These are phyloP conservation scores for Poteriospumella lacustris DNA, from an alignment of 108 stramenopile genomes.

Conservation along the genomic window DNA sequence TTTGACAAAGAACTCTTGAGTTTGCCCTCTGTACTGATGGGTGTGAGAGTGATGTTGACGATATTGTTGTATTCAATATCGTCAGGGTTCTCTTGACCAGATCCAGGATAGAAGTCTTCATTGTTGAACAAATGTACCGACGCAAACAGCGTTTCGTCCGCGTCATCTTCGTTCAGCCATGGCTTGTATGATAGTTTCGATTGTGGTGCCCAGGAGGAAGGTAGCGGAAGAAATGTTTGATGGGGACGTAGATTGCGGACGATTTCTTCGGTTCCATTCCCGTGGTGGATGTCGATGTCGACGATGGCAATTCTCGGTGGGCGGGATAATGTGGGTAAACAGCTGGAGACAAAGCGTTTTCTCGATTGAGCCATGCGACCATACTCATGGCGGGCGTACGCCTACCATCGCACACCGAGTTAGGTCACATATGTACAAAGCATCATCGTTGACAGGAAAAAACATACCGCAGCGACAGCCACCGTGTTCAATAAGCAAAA, in stretches of 20 bases:
- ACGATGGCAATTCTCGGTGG: conserved; percentile 51
- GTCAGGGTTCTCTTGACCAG: background rate
- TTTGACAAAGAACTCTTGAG: background rate
- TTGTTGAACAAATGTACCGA: conserved; percentile 37
- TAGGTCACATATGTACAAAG: no score
- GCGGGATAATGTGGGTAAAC: background rate
- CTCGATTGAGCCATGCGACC: background rate
- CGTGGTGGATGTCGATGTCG: conserved; percentile 64
- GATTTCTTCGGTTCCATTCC: conserved; percentile 60
- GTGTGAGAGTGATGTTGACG: conserved; percentile 4
- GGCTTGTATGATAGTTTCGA: conserved; percentile 27
- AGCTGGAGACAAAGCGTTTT: background rate
- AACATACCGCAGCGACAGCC: conserved; percentile 75
- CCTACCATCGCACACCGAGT: conserved; percentile 16
- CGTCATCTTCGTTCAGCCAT: conserved; percentile 47
- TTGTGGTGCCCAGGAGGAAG: conserved; percentile 33
- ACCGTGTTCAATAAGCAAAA: conserved; percentile 98
- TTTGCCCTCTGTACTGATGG: background rate
- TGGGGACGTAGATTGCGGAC: conserved; percentile 33
- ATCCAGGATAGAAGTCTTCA: background rate
- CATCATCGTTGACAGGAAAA: background rate
- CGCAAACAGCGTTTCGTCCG: conserved; percentile 38
- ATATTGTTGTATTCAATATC: background rate
- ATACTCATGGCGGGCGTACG: conserved; percentile 75
- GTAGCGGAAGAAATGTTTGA: conserved; percentile 7